A percentile compares a stretch with the other conserved stretches of the same genome.
Evolutionary conservation across 495 filamentous ascomycete species (phyloP).

Genomic region (Mytilinidion resinicola): DNA sequence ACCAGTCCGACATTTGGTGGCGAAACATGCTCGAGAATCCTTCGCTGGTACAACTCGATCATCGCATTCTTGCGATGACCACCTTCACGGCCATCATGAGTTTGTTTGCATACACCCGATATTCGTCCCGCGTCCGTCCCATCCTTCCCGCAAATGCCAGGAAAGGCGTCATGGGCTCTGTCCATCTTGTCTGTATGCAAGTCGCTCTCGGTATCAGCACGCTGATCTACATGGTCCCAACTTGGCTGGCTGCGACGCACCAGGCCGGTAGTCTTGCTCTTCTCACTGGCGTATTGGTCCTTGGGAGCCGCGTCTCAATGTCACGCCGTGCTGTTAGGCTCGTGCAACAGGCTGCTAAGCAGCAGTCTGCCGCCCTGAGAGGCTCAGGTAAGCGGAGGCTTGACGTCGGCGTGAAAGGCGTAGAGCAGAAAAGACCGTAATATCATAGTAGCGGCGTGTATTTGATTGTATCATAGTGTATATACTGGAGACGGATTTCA

Average conservation of each 20-base stretch:
- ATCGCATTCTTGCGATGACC: constrained; percentile 82
- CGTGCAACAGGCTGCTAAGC: constrained; percentile 22
- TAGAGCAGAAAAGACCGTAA: background rate
- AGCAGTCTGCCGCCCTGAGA: background rate
- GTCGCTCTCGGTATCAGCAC: constrained; percentile 81
- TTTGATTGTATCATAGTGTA: too few relatives aligned
- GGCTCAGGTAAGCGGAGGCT: background rate
- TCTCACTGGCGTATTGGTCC: constrained; percentile 70
- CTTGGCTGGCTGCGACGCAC: constrained; percentile 79
- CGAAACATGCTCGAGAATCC: constrained; percentile 96
- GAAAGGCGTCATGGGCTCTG: constrained; percentile 69
- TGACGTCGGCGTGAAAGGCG: background rate
- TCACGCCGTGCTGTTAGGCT: constrained; percentile 44
- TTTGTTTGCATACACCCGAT: constrained; percentile 69
- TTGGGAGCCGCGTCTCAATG: constrained; percentile 59
- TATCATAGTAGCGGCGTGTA: background rate
- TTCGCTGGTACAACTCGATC: constrained; percentile 86
- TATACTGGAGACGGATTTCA: too few relatives aligned
- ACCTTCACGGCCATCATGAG: constrained; percentile 77
- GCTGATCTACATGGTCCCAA: constrained; percentile 86
- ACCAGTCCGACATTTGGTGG: constrained; percentile 82
- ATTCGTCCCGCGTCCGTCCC: constrained; percentile 53
- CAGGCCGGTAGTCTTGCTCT: constrained; percentile 87
- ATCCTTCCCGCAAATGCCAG: constrained; percentile 58
- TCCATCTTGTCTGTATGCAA: constrained; percentile 78